Conservation (phyloP, 257 asterid genomes). For the Ehretia macrophylla region DNA sequence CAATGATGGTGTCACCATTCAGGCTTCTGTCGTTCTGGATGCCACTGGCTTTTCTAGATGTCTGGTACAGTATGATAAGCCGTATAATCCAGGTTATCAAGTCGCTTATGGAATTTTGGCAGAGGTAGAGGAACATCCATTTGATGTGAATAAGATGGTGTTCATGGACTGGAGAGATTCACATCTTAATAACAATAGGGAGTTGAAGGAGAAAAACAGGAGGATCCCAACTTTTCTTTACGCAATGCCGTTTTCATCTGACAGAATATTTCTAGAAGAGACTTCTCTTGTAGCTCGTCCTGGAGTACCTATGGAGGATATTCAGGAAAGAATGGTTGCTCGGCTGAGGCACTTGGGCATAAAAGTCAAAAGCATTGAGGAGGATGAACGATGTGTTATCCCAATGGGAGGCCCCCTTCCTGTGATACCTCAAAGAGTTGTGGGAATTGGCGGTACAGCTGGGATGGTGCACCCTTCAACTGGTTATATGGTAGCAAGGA, state of each 20-base stretch:
- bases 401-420: constrained; percentile 99
- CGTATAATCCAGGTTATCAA: constrained; percentile 96
- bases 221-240: constrained; percentile 85
- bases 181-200: constrained; percentile 52
- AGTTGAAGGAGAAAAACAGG: constrained; percentile 59
- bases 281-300: constrained; percentile 99
- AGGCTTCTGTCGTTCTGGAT: constrained; percentile 92
- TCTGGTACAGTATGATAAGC: constrained; percentile 85
- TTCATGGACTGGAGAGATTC: constrained; percentile 99
- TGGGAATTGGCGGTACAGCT: constrained; percentile 96
- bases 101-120: constrained; percentile 96
- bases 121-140: constrained; percentile 90
- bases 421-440: constrained; percentile 80
- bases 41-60: constrained; percentile 94
- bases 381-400: constrained; percentile 85
- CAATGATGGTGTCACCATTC: constrained; percentile 79
- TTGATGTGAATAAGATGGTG: constrained; percentile 79
- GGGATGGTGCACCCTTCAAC: constrained; percentile 99
- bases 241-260: constrained; percentile 92
- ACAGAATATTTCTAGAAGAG: constrained; percentile 87
- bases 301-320: constrained; percentile 76
- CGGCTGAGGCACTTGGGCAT: constrained; percentile 80
- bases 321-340: constrained; percentile 89
- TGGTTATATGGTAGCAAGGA: constrained; percentile 98
- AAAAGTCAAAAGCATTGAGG: constrained; percentile 83